These are phyloP conservation scores for Planoprotostelium fungivorum DNA, from an alignment of 78 protist genomes.

Conservation along the genomic window DNA sequence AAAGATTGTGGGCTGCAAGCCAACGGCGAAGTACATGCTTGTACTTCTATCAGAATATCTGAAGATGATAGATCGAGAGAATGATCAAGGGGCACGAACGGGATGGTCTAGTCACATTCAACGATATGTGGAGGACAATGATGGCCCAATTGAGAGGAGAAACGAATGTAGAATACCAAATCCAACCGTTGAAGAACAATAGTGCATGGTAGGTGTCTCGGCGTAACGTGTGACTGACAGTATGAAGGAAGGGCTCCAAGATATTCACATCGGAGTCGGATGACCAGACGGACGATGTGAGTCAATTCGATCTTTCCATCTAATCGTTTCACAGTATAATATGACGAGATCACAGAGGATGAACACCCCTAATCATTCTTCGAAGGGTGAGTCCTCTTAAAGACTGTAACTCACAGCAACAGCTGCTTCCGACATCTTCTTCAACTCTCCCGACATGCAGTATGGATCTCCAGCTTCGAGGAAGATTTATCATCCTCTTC, in stretches of 20 bases:
- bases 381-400: neutral
- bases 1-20: neutral
- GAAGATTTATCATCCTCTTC: neutral
- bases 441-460: neutral
- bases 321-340: neutral
- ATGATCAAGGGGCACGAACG: neutral
- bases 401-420: neutral
- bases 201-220: neutral
- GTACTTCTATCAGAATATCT: neutral
- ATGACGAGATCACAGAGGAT: neutral
- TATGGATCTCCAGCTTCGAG: neutral
- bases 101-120: neutral
- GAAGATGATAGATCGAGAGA: neutral
- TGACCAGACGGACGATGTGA: neutral
- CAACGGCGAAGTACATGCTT: neutral
- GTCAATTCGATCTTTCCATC: neutral
- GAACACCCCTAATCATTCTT: neutral
- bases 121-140: neutral
- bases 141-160: neutral
- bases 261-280: neutral
- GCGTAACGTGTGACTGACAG: neutral
- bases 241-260: neutral
- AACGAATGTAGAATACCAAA: neutral
- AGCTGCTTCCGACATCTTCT: neutral
- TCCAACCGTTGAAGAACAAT: neutral